Evolutionary conservation across 1,284 basidiomycete species (phyloP), one percentile per base, ranked within the genome.

Genomic region (Ustilago cynodontis): DNA sequence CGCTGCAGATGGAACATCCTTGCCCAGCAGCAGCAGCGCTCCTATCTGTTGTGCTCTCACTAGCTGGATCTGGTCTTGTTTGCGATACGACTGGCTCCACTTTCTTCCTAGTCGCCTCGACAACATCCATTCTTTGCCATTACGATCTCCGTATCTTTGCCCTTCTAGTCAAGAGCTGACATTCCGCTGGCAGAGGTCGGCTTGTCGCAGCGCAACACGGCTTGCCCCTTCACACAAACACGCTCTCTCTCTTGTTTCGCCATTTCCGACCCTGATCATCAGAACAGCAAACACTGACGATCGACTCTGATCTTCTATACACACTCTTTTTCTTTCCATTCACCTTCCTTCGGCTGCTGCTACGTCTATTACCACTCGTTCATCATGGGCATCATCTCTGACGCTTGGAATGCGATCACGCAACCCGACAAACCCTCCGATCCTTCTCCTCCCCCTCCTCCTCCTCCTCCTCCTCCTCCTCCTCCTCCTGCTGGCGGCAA

Each of bases 401-500:
- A 43, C 41, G 20, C 41, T 43, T n/a, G 41, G n/a, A 43, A 43
- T 43, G 41, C 41, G 41, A 50, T 29, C 47, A 50, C 47, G 24
- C 47, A 50, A 43, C n/a, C 20, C 41, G 41, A 43, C 41, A 43
- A 43, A 43, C 41, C 41, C 10, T 43, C 41, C n/a, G 24, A 49
- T 49, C 24, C 47, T 26, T 24, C 26, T 28, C 5, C 47, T 2
- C 8, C 9, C 24, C n/a, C 22, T 47, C n/a, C 20, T 24, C 20
- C 64, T 26, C 14, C 35, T 13, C 10, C 35, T 9, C 22, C 37
- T 14, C 28, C 37, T 10, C 22, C 41, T 16, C 6, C 28, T n/a
- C n/a, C 18, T 29, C 33, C 52, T 60, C 26, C 58, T 51, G 7
- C 62, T 45, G 47, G 29, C 50, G 43, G 39, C 33, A 24, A 37